phyloP scores from a whole-genome alignment of 73 alveolate genomes.

The Paramecium sexaurelia region DNA sequence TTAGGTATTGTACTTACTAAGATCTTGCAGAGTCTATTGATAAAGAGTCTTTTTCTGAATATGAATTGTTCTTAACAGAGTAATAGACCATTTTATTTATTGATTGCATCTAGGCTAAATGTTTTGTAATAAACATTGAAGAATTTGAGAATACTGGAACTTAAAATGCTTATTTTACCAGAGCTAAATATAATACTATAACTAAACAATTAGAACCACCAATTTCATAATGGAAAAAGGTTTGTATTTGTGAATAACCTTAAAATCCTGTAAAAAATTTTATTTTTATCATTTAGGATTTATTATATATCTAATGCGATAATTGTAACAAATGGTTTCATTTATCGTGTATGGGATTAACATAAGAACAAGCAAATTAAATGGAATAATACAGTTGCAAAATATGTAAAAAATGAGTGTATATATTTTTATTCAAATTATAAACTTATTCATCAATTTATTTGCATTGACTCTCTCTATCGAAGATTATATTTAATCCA shows the following conservation, averaged over 20 bases:
- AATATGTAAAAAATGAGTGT: conserved; percentile 18
- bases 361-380: conserved; percentile 23
- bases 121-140: conserved; percentile 16
- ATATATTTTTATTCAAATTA: background rate
- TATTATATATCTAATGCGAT: conserved; percentile 43
- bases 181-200: conserved; percentile 4
- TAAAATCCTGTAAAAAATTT: conserved; percentile 9
- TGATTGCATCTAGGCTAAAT: background rate
- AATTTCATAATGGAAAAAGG: conserved; percentile 30
- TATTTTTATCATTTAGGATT: background rate
- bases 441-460: background rate
- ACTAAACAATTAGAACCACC: conserved; percentile 51
- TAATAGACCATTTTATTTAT: background rate
- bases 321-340: conserved; percentile 41
- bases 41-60: conserved; percentile 37
- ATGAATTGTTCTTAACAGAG: conserved; percentile 31
- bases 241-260: conserved; percentile 52
- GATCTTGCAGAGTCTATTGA: background rate
- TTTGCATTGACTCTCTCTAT: background rate
- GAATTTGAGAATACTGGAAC: conserved; percentile 34
- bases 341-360: conserved; percentile 36
- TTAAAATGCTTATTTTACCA: background rate
- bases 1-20: conserved; percentile 38
- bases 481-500: background rate
- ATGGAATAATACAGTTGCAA: conserved; percentile 45